Percentiles rank a stretch among this genome's conserved stretches.
These are phyloP conservation scores for Atkinsonella texensis DNA, from an alignment of 2,329 filamentous ascomycete species.

Conservation along the genomic window DNA sequence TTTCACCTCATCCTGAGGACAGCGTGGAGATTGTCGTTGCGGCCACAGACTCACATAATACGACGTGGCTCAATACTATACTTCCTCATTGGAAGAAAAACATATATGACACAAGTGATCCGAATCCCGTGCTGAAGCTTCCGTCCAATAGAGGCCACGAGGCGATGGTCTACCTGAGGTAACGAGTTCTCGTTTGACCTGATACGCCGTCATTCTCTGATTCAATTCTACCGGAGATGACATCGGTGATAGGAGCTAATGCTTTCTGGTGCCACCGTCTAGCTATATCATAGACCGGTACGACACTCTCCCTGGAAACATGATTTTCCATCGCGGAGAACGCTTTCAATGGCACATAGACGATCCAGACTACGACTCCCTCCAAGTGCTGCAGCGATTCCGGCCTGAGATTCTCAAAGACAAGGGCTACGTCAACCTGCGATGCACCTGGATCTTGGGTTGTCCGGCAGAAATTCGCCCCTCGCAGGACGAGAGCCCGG, in stretches of 20 bases:
- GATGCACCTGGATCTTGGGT: constrained; percentile 46
- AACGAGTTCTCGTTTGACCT: constrained; percentile 1
- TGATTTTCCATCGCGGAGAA: constrained; percentile 36
- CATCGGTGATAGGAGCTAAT: not conserved
- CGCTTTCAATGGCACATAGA: constrained; percentile 43
- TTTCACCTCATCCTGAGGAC: not conserved
- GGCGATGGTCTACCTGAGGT: constrained; percentile 41
- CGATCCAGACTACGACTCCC: constrained; percentile 40
- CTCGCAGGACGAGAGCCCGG: constrained; percentile 17
- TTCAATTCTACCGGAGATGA: no score
- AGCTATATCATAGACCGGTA: constrained; percentile 38
- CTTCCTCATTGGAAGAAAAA: constrained; percentile 19
- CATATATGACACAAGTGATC: constrained; percentile 4
- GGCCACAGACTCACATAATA: constrained; percentile 6
- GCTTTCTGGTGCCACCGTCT: not conserved
- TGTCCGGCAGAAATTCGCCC: constrained; percentile 38
- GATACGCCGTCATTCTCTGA: no score
- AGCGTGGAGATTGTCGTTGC: not conserved
- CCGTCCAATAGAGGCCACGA: constrained; percentile 38
- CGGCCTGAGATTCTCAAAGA: constrained; percentile 36
- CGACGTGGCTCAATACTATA: constrained; percentile 29
- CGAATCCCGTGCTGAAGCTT: constrained; percentile 33
- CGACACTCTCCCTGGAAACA: constrained; percentile 29
- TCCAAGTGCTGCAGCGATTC: constrained; percentile 35
- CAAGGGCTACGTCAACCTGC: constrained; percentile 47